Base-by-base conservation (phyloP, 306 rosid genomes). In the Medicago truncatula region DNA sequence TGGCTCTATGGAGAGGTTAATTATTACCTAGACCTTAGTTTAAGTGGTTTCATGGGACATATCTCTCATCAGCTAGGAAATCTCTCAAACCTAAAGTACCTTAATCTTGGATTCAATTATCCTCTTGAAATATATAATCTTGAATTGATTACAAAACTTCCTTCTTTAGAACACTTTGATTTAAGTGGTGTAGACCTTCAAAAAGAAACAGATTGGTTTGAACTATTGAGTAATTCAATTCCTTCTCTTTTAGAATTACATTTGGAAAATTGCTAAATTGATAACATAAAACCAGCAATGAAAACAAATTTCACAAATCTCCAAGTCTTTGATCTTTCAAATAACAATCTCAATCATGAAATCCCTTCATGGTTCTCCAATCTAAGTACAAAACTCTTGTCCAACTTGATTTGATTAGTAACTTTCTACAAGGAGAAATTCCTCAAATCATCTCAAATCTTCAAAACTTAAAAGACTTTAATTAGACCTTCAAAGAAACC, bases 21-120 rank as follows among this genome's bases (percentile, higher is more conserved):
- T n/a, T n/a, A 4, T 11, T 59, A 59, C 10, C 9, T 59, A 2
- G 65, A 59, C 7, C 65, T 59, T 59, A 59, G 65, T 15, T 59
- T 59, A 59, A 59, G 65, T 59, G 65, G 65, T 14, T 59, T 59
- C 39, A 25, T 60, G 18, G 43, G 65, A 60, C 67, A 31, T 31
- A 60, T 60, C 20, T 43, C 67, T 28, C 43, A 31, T 60, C 67
- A 60, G 7, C 43, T 60, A 60, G 67, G 41, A 28, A 60, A 60
- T 60, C 18, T 60, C 20, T 60, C 43, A 25, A 28, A 60, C 10
- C n/a, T 25, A 1, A 9, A 60, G 7, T 3, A 60, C 20, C 43
- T 60, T 60, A 60, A 60, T 60, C 43, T 60, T 60, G 67, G 67
- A 25, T 60, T 31, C 43, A 60, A 60, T 31, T 31, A 60, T 28